Conservation (phyloP, 805 yeast genomes). For the Nakazawaea ernobii region DNA sequence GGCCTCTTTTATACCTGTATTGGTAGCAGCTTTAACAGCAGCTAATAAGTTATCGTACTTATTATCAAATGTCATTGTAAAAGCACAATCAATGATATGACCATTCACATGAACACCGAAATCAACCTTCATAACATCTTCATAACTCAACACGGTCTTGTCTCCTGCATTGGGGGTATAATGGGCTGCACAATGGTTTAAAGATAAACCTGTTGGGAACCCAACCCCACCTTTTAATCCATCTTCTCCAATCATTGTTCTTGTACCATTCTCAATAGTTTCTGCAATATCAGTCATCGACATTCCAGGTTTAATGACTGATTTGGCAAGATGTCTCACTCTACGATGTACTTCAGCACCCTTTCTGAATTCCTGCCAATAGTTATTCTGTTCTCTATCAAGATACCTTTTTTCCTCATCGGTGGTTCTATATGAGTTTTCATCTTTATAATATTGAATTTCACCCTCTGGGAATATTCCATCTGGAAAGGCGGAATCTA, state of each 20-base stretch:
- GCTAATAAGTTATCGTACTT: constrained; percentile 73
- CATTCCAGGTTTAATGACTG: constrained; percentile 84
- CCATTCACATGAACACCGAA: constrained; percentile 97
- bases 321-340: constrained; percentile 75
- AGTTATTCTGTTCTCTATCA: constrained; percentile 56
- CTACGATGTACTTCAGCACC: constrained; percentile 96
- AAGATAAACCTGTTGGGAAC: constrained; percentile 95
- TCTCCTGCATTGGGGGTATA: constrained; percentile 97
- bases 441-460: constrained; percentile 73
- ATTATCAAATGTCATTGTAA: constrained; percentile 82
- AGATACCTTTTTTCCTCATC: constrained; percentile 80
- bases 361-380: constrained; percentile 86
- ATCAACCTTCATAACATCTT: constrained; percentile 95
- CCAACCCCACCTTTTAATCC: constrained; percentile 83
- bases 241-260: constrained; percentile 67
- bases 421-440: constrained; percentile 68
- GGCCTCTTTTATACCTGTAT: constrained; percentile 87
- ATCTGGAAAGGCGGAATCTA: constrained; percentile 63
- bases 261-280: constrained; percentile 76
- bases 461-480: constrained; percentile 82
- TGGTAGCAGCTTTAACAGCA: constrained; percentile 90
- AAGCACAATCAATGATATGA: constrained; percentile 89
- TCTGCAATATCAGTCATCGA: constrained; percentile 86
- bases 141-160: constrained; percentile 69
- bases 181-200: constrained; percentile 95